These are phyloP conservation scores for Chamaecyparis obtusa DNA, from an alignment of 75 land plant species.

Conservation along the genomic window DNA sequence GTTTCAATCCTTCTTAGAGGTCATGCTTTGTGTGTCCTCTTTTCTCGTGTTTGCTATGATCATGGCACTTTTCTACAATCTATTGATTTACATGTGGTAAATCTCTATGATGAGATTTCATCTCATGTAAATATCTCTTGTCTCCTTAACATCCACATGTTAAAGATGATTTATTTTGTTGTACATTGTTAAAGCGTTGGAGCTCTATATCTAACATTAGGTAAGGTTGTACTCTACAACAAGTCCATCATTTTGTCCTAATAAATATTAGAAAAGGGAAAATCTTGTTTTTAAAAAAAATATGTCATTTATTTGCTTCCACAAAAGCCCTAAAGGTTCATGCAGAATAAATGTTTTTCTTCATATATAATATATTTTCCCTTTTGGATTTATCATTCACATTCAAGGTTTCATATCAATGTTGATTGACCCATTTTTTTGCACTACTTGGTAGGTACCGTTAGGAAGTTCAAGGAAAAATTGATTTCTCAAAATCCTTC, in stretches of 20 bases:
- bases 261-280: not conserved
- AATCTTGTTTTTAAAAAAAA: not conserved
- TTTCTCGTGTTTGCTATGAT: not conserved
- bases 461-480: constrained; percentile 64
- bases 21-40: not conserved
- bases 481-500: constrained; percentile 41
- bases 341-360: not conserved
- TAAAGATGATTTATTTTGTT: too few species aligned
- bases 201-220: not conserved
- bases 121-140: not conserved
- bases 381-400: not conserved
- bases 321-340: not conserved
- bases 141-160: too few species aligned
- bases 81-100: not conserved
- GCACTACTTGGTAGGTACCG: constrained; percentile 35
- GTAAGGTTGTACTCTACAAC: not conserved
- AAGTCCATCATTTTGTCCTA: not conserved
- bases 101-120: not conserved
- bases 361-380: not conserved
- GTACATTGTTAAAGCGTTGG: too few species aligned
- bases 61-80: not conserved
- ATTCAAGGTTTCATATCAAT: not conserved
- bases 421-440: not conserved
- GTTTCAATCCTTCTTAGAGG: not conserved
- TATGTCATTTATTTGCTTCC: not conserved